phyloP scores from a whole-genome alignment of 345 rosid species.

The Hypericum androsaemum region DNA sequence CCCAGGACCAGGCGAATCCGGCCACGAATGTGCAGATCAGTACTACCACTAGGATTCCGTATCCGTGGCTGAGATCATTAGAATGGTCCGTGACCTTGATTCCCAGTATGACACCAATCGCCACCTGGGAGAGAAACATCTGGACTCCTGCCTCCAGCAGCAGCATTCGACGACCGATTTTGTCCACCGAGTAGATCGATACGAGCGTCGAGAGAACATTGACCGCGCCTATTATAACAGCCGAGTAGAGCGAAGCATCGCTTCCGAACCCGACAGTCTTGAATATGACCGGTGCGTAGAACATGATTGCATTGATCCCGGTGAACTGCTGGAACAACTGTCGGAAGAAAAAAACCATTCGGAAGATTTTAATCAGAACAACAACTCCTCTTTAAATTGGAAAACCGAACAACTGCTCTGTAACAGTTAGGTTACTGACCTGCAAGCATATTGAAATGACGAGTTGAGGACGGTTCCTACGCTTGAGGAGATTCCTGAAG shows the following conservation, averaged over 20 bases:
- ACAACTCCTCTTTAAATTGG: not conserved
- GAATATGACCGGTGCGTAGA: conserved; percentile 88
- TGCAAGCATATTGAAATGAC: conserved; percentile 74
- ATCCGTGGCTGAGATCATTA: conserved; percentile 29
- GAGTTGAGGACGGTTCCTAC: conserved; percentile 70
- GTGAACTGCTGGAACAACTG: conserved; percentile 91
- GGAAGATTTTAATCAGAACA: no score
- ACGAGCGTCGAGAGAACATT: conserved; percentile 53
- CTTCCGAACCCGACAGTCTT: conserved; percentile 63
- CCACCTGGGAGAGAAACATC: conserved; percentile 26
- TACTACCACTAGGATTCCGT: conserved; percentile 51
- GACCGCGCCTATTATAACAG: conserved; percentile 49
- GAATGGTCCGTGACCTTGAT: conserved; percentile 67
- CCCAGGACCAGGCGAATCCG: conserved; percentile 98
- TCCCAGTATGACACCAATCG: conserved; percentile 61
- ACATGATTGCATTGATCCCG: conserved; percentile 94
- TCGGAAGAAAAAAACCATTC: no score
- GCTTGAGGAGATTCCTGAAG: conserved; percentile 64
- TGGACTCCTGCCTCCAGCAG: conserved; percentile 47
- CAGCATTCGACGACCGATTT: conserved; percentile 41
- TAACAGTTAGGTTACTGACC: conserved; percentile 24
- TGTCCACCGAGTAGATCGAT: conserved; percentile 49
- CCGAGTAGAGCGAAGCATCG: conserved; percentile 48
- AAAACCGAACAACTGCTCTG: not conserved
- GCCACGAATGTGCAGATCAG: conserved; percentile 80